phyloP scores from a whole-genome alignment of 305 asterid species.

The Andrographis paniculata region DNA sequence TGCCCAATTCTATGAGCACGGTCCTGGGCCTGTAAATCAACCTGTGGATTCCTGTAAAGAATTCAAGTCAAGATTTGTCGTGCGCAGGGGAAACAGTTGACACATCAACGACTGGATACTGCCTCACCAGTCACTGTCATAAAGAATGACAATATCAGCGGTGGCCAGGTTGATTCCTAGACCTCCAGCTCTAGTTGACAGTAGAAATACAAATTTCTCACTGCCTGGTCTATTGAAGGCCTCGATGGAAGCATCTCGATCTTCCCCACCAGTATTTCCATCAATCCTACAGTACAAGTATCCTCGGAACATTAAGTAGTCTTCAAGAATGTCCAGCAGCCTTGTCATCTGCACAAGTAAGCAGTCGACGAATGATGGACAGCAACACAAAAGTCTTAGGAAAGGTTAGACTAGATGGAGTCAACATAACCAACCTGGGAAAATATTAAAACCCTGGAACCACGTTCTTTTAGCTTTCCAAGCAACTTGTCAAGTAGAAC shows the following conservation, averaged over 20 bases:
- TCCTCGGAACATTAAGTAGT: constrained; percentile 86
- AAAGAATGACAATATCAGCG: constrained; percentile 96
- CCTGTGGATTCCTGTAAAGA: constrained; percentile 92
- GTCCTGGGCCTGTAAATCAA: constrained; percentile 98
- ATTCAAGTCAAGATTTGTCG: constrained; percentile 13
- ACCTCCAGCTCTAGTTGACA: constrained; percentile 99
- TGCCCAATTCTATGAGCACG: constrained; percentile 99
- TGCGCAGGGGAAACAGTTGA: constrained; percentile 13
- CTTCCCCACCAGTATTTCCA: constrained; percentile 99
- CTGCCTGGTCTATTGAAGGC: constrained; percentile 91
- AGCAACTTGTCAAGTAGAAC: constrained; percentile 97
- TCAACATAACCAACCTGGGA: constrained; percentile 72
- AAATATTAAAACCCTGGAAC: constrained; percentile 91
- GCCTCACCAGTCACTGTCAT: constrained; percentile 96
- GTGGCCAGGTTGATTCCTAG: constrained; percentile 99
- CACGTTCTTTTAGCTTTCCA: constrained; percentile 89
- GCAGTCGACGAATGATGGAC: too few relatives aligned
- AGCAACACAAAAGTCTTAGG: too few relatives aligned
- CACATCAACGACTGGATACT: too few relatives aligned
- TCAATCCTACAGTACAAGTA: constrained; percentile 89
- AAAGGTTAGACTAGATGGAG: too few relatives aligned
- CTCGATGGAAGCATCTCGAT: constrained; percentile 97
- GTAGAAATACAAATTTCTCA: constrained; percentile 81
- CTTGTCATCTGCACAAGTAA: constrained; percentile 99
- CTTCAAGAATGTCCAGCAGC: constrained; percentile 95